phyloP scores from a whole-genome alignment of 208 protist species.

The Trypanosoma boissoni region DNA sequence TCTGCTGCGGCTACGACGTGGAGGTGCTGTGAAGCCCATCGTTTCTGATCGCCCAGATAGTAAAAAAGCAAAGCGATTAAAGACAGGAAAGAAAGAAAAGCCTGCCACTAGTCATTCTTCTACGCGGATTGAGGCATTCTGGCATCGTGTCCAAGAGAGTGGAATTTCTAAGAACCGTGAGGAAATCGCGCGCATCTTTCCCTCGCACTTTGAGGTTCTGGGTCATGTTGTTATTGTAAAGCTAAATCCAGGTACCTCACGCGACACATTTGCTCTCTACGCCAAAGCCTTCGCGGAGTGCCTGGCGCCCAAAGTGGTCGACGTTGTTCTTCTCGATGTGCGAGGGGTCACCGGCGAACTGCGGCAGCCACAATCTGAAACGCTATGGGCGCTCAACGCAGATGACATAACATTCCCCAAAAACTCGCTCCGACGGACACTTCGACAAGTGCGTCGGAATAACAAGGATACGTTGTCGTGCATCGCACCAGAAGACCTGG shows the following conservation, averaged over 20 bases:
- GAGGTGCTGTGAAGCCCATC: neutral
- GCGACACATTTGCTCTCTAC: conserved; percentile 35
- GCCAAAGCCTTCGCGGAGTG: conserved; percentile 54
- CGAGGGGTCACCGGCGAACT: conserved; percentile 79
- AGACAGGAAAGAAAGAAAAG: neutral
- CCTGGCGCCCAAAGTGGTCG: conserved; percentile 60
- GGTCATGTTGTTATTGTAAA: conserved; percentile 83
- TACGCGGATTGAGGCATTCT: conserved; percentile 62
- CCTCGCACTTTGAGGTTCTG: conserved; percentile 74
- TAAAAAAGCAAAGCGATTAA: neutral
- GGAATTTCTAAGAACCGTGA: conserved; percentile 7
- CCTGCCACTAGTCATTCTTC: conserved; percentile 16
- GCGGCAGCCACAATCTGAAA: conserved; percentile 47
- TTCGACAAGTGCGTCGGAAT: neutral
- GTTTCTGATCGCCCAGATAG: neutral
- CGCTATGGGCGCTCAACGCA: conserved; percentile 26
- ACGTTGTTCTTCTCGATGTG: conserved; percentile 69
- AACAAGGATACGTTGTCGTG: neutral
- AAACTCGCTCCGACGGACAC: conserved; percentile 8
- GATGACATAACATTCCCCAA: conserved; percentile 13
- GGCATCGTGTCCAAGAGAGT: conserved; percentile 19
- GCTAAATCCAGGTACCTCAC: conserved; percentile 45
- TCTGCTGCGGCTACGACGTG: conserved; percentile 2
- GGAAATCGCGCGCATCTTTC: conserved; percentile 39
- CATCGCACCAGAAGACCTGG: conserved; percentile 5